Evolutionary conservation across 2,329 filamentous ascomycete species (phyloP).

Genomic region (Pseudogymnoascus sp.): DNA sequence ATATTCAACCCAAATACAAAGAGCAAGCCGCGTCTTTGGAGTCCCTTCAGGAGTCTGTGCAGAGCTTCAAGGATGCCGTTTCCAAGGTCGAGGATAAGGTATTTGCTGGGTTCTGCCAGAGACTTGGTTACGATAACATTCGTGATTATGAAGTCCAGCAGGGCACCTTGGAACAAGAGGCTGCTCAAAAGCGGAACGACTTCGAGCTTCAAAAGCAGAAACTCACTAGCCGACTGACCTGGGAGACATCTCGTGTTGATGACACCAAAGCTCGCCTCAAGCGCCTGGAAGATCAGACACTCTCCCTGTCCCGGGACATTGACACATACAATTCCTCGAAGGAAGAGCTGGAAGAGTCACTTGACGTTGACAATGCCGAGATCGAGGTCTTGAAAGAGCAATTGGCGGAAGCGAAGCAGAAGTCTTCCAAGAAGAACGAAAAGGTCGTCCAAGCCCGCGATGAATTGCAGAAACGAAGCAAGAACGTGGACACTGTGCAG

Average conservation of each 20-base stretch:
- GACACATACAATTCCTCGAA: slow-evolving; percentile 64
- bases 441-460: slow-evolving; percentile 69
- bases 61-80: slow-evolving; percentile 54
- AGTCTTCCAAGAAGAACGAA: slow-evolving; percentile 61
- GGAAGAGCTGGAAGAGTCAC: slow-evolving; percentile 60
- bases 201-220: slow-evolving; percentile 79
- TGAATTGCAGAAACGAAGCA: slow-evolving; percentile 75
- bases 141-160: slow-evolving; percentile 91
- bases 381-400: slow-evolving; percentile 67
- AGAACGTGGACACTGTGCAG: slow-evolving; percentile 67
- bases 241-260: slow-evolving; percentile 43
- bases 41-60: slow-evolving; percentile 47
- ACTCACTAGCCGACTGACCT: slow-evolving; percentile 52
- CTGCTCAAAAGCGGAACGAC: slow-evolving; percentile 74
- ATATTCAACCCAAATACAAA: slow-evolving; percentile 68
- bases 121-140: slow-evolving; percentile 80
- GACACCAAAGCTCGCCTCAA: slow-evolving; percentile 61
- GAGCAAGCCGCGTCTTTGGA: slow-evolving; percentile 64
- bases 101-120: slow-evolving; percentile 76
- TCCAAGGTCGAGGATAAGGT: slow-evolving; percentile 79
- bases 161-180: slow-evolving; percentile 84
- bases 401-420: slow-evolving; percentile 58
- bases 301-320: slow-evolving; percentile 61
- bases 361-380: slow-evolving; percentile 66
- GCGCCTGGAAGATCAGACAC: slow-evolving; percentile 55